Conservation (phyloP, 306 rosid species). For the Lagenaria siceraria region DNA sequence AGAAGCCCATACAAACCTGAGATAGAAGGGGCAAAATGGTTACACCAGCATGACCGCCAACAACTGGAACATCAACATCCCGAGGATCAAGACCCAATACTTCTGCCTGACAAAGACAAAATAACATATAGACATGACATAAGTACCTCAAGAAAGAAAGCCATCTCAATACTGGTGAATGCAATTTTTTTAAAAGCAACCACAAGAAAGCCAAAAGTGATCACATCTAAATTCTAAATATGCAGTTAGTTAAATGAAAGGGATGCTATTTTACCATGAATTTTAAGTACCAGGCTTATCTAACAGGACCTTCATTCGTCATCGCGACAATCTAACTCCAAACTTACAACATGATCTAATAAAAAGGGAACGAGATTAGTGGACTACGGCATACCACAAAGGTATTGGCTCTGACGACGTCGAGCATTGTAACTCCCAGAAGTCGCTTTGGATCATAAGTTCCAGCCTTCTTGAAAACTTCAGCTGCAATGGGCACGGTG, state of each 20-base stretch:
- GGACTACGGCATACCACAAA: constrained; percentile 52
- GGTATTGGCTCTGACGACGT: constrained; percentile 90
- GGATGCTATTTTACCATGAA: not conserved
- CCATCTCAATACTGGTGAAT: not conserved
- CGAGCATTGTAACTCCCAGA: constrained; percentile 86
- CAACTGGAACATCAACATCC: constrained; percentile 93
- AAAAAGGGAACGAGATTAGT: not conserved
- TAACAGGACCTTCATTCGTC: not conserved
- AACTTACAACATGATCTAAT: not conserved
- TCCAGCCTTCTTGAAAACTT: constrained; percentile 90
- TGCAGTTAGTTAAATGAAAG: not conserved
- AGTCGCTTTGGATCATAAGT: constrained; percentile 81
- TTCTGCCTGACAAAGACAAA: constrained; percentile 51
- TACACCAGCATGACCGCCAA: constrained; percentile 92
- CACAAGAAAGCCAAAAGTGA: not conserved
- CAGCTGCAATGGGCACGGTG: constrained; percentile 89
- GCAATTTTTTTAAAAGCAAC: not conserved
- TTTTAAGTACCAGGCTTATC: not conserved
- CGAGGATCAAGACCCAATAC: constrained; percentile 86
- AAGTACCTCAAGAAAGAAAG: not conserved
- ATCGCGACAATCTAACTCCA: not conserved
- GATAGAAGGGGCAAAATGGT: constrained; percentile 93
- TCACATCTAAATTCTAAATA: not conserved
- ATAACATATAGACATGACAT: not conserved
- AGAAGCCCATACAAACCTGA: constrained; percentile 41